Conservation (phyloP, 495 filamentous ascomycete species). For the Evernia prunastri region DNA sequence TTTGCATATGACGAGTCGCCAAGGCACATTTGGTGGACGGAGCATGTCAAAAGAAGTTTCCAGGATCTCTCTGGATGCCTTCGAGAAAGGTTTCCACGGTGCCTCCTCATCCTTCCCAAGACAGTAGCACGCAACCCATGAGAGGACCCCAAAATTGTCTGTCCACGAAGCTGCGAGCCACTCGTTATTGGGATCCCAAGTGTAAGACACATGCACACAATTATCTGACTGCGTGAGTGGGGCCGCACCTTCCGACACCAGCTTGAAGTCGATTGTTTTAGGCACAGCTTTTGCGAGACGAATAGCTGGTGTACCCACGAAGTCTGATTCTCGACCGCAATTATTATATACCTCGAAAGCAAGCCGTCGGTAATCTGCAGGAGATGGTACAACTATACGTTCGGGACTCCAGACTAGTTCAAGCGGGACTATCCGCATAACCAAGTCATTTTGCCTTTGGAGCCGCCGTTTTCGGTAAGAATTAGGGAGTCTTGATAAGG, state of each 20-base stretch:
- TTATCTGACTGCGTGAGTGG: conserved; percentile 77
- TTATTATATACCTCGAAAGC: conserved; percentile 85
- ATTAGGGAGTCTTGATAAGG: conserved; percentile 70
- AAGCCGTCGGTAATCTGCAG: conserved; percentile 58
- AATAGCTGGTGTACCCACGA: conserved; percentile 58
- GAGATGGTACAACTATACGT: conserved; percentile 58
- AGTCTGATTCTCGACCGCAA: conserved; percentile 45
- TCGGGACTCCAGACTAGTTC: conserved; percentile 60
- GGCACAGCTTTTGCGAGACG: conserved; percentile 68
- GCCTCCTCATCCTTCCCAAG: conserved; percentile 55
- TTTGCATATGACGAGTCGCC: conserved; percentile 74
- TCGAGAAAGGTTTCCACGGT: conserved; percentile 46
- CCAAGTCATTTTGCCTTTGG: conserved; percentile 55
- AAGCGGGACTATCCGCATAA: conserved; percentile 76
- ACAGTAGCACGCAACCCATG: conserved; percentile 74
- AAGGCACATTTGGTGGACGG: conserved; percentile 60
- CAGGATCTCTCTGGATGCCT: conserved; percentile 78
- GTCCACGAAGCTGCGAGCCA: conserved; percentile 95
- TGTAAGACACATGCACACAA: conserved; percentile 81
- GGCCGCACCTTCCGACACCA: conserved; percentile 57
- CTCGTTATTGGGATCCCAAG: conserved; percentile 68
- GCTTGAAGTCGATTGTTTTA: conserved; percentile 69
- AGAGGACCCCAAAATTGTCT: conserved; percentile 70
- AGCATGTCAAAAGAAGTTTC: conserved; percentile 72
- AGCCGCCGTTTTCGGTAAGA: conserved; percentile 51